These are phyloP conservation scores for Pascua sp. DNA, from an alignment of 1,284 basidiomycete species.

Conservation along the genomic window DNA sequence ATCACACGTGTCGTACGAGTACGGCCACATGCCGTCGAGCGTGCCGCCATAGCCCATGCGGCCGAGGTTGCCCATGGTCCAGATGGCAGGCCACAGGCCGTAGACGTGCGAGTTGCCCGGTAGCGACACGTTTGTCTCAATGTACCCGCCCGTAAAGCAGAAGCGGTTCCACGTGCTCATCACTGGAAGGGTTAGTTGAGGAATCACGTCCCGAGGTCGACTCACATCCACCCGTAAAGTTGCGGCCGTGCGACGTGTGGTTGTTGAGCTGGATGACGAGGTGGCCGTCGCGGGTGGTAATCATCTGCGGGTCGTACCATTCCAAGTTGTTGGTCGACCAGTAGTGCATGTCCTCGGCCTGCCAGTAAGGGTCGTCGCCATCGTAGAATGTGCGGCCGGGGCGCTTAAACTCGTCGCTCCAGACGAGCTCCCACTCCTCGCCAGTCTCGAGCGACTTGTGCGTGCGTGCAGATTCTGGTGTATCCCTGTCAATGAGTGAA, in stretches of 20 bases:
- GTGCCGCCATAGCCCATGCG: constrained; percentile 52
- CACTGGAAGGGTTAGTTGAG: constrained; percentile 22
- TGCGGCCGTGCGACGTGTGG: constrained; percentile 62
- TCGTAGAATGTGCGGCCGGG: constrained; percentile 62
- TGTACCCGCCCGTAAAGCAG: constrained; percentile 82
- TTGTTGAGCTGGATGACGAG: constrained; percentile 65
- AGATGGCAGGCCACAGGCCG: constrained; percentile 63
- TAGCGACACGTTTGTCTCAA: constrained; percentile 69
- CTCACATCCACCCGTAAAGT: constrained; percentile 66
- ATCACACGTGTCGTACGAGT: constrained; percentile 55
- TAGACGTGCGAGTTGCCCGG: constrained; percentile 67
- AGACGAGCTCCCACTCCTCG: constrained; percentile 72
- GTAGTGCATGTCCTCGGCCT: constrained; percentile 54
- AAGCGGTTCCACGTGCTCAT: constrained; percentile 75
- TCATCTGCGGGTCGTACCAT: constrained; percentile 56
- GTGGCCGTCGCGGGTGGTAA: constrained; percentile 59
- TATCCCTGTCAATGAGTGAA: constrained; percentile 63
- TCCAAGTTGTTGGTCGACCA: constrained; percentile 78
- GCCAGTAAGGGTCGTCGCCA: constrained; percentile 58
- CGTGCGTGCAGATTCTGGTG: constrained; percentile 57
- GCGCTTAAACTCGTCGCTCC: constrained; percentile 86
- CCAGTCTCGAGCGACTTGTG: constrained; percentile 65
- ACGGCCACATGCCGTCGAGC: constrained; percentile 54
- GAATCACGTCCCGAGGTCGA: constrained; percentile 11
- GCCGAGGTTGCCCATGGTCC: constrained; percentile 53